These are phyloP conservation scores for Desmodesmus armatus DNA, from an alignment of 139 green algal species.

Conservation along the genomic window DNA sequence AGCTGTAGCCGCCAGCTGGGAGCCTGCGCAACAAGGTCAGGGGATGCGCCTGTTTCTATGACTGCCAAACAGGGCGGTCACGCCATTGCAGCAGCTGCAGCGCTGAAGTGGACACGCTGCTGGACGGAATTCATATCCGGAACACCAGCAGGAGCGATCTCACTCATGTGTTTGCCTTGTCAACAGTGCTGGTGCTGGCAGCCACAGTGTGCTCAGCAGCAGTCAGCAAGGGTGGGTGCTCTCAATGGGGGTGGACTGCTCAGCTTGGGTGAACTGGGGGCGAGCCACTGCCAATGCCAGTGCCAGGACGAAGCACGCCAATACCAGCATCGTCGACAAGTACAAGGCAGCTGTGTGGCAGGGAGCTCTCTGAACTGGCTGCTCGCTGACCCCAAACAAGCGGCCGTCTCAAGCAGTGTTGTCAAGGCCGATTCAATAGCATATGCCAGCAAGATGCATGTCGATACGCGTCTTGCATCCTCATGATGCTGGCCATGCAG, in stretches of 20 bases:
- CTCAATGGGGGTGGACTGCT: not conserved
- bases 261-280: not conserved
- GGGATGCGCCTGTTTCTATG: too few relatives aligned
- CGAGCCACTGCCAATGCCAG: not conserved
- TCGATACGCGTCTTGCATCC: not conserved
- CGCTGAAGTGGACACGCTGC: not conserved
- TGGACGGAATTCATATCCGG: not conserved
- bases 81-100: not conserved
- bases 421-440: too few relatives aligned
- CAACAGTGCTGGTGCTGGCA: too few relatives aligned
- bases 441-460: too few relatives aligned
- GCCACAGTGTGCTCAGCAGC: not conserved
- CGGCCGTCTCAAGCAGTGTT: too few relatives aligned
- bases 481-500: not conserved
- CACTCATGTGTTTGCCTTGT: too few relatives aligned
- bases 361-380: too few relatives aligned
- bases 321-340: not conserved
- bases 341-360: not conserved
- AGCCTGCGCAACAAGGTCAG: conserved; percentile 25
- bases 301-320: not conserved
- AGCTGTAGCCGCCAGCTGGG: not conserved
- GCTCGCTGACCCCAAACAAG: too few relatives aligned
- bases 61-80: too few relatives aligned
- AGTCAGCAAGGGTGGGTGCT: not conserved
- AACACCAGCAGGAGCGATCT: too few relatives aligned